Evolutionary conservation across 352 stramenopile species (phyloP), one percentile per base, ranked within the genome.

Genomic region (Phytophthora sansomeana): DNA sequence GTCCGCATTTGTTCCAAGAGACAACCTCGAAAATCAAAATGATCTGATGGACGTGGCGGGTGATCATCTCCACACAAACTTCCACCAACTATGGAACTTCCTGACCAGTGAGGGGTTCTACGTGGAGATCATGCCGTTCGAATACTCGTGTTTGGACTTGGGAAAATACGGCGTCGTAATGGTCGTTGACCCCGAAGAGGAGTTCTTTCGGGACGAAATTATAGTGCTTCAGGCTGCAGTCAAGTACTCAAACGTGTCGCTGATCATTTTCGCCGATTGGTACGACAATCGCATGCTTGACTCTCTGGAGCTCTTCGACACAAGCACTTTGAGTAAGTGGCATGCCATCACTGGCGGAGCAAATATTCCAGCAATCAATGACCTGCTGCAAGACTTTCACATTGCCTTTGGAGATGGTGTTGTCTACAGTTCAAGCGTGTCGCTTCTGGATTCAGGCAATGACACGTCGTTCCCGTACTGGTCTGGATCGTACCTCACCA

Each of bases 51-150:
- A 96, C 58, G 77, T 77, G 26, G 81, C 90, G 11, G 89, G 89
- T 30, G 90, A 97, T 58, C 85, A 96, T 28, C 76, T 73, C 10
- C 82, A 96, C 65, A 97, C 90, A 1, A 97, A 97, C 44, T 97
- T 93, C 59, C 80, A 91, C 26, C 81, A 91, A 50, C 58, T 96
- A 1, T 97, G 86, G 80, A 88, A 90, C 53, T 87, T 82, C 16
- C 54, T 97, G 6, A 60, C 81, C 4, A 69, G 67, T 6, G 71
- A 81, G 43, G 87, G 84, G 2, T 96, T 91, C 66, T 92, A 73
- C 49, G 52, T 96, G 7, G 90, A 97, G 39, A 87, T 97, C 28
- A 63, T 95, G 32, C 79, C 83, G 7, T 89, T 88, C 54, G 85
- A 93, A 49, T 92, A 89, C 44, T 88, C 84, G 29, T 96, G 86